Evolutionary conservation across 441 rosid species (phyloP).

Genomic region (Brassica balearica): DNA sequence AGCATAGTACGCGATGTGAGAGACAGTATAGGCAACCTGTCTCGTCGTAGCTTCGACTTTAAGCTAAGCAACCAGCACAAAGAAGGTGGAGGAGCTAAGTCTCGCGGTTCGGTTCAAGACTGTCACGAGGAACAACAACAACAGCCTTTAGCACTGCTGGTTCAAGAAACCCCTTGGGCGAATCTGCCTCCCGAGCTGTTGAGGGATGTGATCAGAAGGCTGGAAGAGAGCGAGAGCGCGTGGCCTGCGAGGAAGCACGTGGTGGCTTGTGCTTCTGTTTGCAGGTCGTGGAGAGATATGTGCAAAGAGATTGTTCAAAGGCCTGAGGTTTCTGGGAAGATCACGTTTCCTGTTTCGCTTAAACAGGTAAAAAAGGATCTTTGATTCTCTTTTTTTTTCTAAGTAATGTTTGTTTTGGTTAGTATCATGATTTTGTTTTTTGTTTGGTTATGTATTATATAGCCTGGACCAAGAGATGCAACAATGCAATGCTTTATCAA

Average conservation of each 20-base stretch:
- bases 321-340: conserved; percentile 86
- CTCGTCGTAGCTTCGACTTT: conserved; percentile 84
- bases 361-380: conserved; percentile 65
- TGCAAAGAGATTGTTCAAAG: conserved; percentile 88
- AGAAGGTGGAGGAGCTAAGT: conserved; percentile 52
- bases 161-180: conserved; percentile 88
- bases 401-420: background rate
- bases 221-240: conserved; percentile 84
- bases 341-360: conserved; percentile 91
- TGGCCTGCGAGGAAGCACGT: conserved; percentile 96
- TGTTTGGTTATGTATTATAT: conserved; percentile 31
- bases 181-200: conserved; percentile 92
- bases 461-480: conserved; percentile 93
- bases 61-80: conserved; percentile 65
- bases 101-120: conserved; percentile 79
- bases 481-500: conserved; percentile 92
- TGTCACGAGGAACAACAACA: conserved; percentile 58
- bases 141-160: conserved; percentile 35
- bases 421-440: background rate
- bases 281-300: conserved; percentile 96
- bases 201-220: conserved; percentile 86
- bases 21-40: conserved; percentile 91
- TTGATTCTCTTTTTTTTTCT: background rate
- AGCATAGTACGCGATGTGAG: conserved; percentile 93
- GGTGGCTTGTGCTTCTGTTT: conserved; percentile 93